Base-by-base conservation (phyloP, 2,329 filamentous ascomycete species). In the Sporothrix luriei region DNA sequence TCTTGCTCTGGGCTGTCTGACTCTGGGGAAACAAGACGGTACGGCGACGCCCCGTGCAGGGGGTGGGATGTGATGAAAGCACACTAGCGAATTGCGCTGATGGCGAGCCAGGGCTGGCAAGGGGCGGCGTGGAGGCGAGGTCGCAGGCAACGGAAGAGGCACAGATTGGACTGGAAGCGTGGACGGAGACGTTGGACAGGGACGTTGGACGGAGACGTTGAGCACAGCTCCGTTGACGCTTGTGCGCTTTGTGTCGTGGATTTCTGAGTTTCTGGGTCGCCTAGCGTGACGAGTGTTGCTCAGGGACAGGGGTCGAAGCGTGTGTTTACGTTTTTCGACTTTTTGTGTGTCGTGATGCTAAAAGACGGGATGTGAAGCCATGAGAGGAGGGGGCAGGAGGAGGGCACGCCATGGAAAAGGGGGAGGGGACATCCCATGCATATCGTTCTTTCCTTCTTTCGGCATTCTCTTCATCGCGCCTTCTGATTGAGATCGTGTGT, bases 231-330 rank as follows among this genome's bases (percentile, higher is more conserved):
- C 43, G 3, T 16, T 9, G 55, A n/a, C 49, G 33, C 64, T 49
- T 49, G 64, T 55, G 33, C 64, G 48, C 48, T 54, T 54, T 54
- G 64, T 21, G 43, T 61, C 55, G 16, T 55, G 11, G 38, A 21
- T 57, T 4, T 5, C 21, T 33, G 33, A 3, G 19, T 4, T 19
- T 62, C 5, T 49, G 4, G 48, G 48, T n/a, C 64, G 21, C 29
- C n/a, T 66, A 66, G 64, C 64, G 64, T 68, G 66, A 68, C 52
- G 21, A 33, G 51, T 52, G 26, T 19, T 57, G 55, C 55, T 59
- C 14, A 49, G 40, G 52, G 29, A 21, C 46, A 49, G 46, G 62
- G 62, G 16, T 51, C 13, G 43, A n/a, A 48, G 6, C 2, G 4
- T 43, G 13, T 26, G 38, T 26, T 46, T 62, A 7, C 40, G 55